phyloP scores from a whole-genome alignment of 2,329 filamentous ascomycete genomes.

The Orbilia ellipsospora region DNA sequence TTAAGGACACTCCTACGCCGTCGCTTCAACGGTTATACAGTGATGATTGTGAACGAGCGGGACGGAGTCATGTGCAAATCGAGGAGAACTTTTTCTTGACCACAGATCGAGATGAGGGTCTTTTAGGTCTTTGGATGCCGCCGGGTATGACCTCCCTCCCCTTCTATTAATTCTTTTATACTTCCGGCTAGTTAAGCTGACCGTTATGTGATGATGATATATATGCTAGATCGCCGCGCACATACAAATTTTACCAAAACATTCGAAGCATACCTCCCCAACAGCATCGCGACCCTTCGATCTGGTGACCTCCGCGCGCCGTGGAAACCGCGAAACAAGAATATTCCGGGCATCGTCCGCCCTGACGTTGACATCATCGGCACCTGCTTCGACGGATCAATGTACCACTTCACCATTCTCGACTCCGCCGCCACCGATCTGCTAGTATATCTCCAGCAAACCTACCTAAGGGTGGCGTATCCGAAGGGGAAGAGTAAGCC shows the following conservation, averaged over 20 bases:
- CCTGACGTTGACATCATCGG: conserved; percentile 71
- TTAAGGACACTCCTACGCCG: conserved; percentile 23
- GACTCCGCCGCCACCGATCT: conserved; percentile 58
- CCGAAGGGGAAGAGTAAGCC: conserved; percentile 22
- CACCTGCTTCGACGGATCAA: conserved; percentile 74
- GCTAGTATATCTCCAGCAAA: conserved; percentile 32
- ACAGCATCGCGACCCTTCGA: conserved; percentile 70
- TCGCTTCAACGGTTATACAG: conserved; percentile 13
- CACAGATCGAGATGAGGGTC: conserved; percentile 58
- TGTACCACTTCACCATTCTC: conserved; percentile 77
- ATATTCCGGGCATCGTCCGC: conserved; percentile 61
- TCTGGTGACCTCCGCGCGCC: conserved; percentile 68
- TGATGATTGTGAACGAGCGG: conserved; percentile 41
- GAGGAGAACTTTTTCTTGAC: conserved; percentile 53
- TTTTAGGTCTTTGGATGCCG: conserved; percentile 59
- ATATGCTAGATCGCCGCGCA: conserved; percentile 46
- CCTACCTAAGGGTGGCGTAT: conserved; percentile 16
- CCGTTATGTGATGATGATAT: background rate
- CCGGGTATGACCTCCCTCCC: conserved; percentile 36
- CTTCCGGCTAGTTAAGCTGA: conserved; percentile 5
- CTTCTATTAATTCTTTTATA: background rate
- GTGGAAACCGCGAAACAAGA: conserved; percentile 63
- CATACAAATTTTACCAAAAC: conserved; percentile 61
- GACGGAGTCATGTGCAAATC: conserved; percentile 33
- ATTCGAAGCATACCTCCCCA: conserved; percentile 70